A percentile compares a stretch with the other conserved stretches of the same genome.
Conservation (phyloP, 2,329 filamentous ascomycete species). For the Diplodia mutila region DNA sequence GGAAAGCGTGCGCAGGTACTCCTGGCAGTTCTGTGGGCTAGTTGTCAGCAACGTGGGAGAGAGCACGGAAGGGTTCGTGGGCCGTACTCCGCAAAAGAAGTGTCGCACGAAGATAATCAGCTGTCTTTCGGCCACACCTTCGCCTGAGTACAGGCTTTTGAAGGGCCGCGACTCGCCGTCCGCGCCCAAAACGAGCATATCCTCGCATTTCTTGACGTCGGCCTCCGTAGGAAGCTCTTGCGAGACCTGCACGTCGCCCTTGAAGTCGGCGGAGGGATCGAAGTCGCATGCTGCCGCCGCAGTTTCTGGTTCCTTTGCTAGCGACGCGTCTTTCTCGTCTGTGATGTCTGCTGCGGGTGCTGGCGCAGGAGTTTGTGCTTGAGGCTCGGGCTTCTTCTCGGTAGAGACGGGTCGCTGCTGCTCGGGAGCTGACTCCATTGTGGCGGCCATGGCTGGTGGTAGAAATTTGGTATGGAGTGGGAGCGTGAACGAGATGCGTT, state of each 20-base stretch:
- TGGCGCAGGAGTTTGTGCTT: neutral
- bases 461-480: neutral
- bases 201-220: slow-evolving; percentile 36
- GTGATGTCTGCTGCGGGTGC: neutral
- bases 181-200: slow-evolving; percentile 42
- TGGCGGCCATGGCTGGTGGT: slow-evolving; percentile 5
- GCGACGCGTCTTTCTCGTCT: neutral
- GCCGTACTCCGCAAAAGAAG: slow-evolving; percentile 77
- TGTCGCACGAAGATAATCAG: slow-evolving; percentile 76
- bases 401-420: neutral
- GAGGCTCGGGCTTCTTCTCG: slow-evolving; percentile 1
- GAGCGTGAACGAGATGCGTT: neutral
- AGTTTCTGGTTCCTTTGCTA: neutral
- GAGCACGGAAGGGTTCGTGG: neutral
- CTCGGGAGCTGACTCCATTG: neutral
- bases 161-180: slow-evolving; percentile 42
- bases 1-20: slow-evolving; percentile 68
- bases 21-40: slow-evolving; percentile 68
- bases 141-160: slow-evolving; percentile 42
- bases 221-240: slow-evolving; percentile 40
- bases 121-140: slow-evolving; percentile 51
- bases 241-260: slow-evolving; percentile 42
- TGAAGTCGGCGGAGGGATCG: slow-evolving; percentile 38
- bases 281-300: slow-evolving; percentile 12
- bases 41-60: neutral